A percentile compares a stretch with the other conserved stretches of the same genome.
These are phyloP conservation scores for Mortierella antarctica DNA, from an alignment of 192 early-diverging fungal genomes.

Conservation along the genomic window DNA sequence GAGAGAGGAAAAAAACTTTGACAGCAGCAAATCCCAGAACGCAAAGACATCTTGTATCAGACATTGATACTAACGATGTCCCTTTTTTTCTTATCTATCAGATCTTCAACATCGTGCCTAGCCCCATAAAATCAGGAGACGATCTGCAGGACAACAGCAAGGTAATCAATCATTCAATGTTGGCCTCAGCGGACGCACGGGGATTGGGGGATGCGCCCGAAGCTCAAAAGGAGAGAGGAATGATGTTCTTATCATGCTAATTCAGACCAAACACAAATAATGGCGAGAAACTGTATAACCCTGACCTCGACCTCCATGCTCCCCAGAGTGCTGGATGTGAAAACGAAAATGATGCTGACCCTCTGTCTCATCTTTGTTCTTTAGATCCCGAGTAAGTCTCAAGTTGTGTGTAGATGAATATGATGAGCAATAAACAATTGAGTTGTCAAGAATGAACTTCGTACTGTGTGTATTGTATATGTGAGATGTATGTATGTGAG, in stretches of 20 bases:
- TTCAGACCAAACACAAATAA: conserved; percentile 28
- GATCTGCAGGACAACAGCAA: neutral
- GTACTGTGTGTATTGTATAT: no score
- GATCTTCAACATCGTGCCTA: no score
- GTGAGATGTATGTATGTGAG: no score
- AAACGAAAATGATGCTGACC: neutral
- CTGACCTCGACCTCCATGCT: conserved; percentile 17
- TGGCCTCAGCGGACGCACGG: neutral
- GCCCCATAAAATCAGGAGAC: no score
- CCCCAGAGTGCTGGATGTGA: neutral
- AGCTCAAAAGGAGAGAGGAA: conserved; percentile 4
- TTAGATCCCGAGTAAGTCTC: no score
- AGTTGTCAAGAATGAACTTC: no score
- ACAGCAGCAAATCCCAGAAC: no score
- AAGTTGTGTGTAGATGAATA: no score
- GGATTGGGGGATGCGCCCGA: neutral
- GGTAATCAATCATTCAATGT: neutral
- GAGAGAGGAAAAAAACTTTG: no score
- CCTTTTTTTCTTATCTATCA: neutral
- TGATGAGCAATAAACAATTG: no score
- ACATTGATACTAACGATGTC: neutral
- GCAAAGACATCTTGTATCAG: no score
- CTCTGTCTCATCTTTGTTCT: no score
- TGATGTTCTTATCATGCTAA: conserved; percentile 28
- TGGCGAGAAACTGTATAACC: conserved; percentile 24